Evolutionary conservation across 345 rosid species (phyloP).

Genomic region (Linum tenue): DNA sequence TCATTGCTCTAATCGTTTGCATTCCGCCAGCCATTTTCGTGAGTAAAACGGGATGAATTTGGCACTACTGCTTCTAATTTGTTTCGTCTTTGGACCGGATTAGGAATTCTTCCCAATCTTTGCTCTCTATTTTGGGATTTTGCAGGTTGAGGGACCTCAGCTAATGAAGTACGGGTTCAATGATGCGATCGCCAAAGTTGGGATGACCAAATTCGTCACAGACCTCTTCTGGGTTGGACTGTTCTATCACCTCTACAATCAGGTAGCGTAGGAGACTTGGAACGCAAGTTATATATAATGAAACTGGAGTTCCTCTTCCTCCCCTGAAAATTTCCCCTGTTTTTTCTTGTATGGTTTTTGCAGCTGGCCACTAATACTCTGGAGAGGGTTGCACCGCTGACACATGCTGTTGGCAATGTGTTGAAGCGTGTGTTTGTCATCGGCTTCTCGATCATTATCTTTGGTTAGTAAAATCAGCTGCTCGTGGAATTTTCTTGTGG

Average conservation of each 20-base stretch:
- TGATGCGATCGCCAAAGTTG: slow-evolving; percentile 85
- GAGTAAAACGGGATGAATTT: slow-evolving; percentile 20
- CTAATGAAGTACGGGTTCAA: slow-evolving; percentile 60
- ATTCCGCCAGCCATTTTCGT: slow-evolving; percentile 88
- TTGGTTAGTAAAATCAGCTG: slow-evolving; percentile 34
- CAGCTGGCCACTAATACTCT: slow-evolving; percentile 95
- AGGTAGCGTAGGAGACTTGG: slow-evolving; percentile 35
- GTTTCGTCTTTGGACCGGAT: not conserved
- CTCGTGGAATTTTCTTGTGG: not conserved
- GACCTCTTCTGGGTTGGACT: slow-evolving; percentile 99
- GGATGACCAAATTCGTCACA: slow-evolving; percentile 65
- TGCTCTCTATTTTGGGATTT: slow-evolving; percentile 2
- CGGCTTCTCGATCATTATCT: slow-evolving; percentile 74
- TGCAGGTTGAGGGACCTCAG: slow-evolving; percentile 87
- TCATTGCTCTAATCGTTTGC: slow-evolving; percentile 83
- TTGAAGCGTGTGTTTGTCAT: slow-evolving; percentile 95
- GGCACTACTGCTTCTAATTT: not conserved
- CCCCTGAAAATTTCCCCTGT: no score
- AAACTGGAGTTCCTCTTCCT: no score
- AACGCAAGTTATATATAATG: not conserved
- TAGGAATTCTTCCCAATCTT: not conserved
- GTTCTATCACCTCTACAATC: slow-evolving; percentile 97
- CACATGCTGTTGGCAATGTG: slow-evolving; percentile 98
- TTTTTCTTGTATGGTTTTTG: slow-evolving; percentile 10
- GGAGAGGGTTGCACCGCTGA: slow-evolving; percentile 96